Base-by-base conservation (phyloP, 768 basidiomycete species). In the Trametes coccinea region DNA sequence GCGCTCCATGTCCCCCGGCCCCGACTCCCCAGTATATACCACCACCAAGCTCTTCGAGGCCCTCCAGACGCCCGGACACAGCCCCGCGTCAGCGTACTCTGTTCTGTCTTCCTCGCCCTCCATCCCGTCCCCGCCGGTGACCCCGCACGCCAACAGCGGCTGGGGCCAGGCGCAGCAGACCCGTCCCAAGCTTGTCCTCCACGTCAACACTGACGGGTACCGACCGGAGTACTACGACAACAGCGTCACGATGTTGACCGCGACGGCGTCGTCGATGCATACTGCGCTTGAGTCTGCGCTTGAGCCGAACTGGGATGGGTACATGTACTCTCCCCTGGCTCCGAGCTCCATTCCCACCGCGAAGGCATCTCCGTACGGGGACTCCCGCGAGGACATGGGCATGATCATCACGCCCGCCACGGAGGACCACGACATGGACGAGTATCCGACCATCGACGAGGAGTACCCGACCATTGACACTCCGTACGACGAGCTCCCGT, bases 241-340 rank as follows among this genome's bases (percentile, higher is more conserved):
- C 64, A 74, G 75, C 59, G 78, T 76, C 60, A 82, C 82, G 13
- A 80, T 82, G 40, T 70, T 71, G 53, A 76, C 77, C 30, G 70
- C 70, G 46, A 75, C 78, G 16, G 85, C 86, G 34, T 87, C 87
- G 30, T 78, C 80, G 65, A 89, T 90, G 88, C 88, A 87, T 60
- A 90, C 89, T 17, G 89, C 89, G 41, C 83, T 89, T 50, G 89
- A 90, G 72, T 67, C 67, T 17, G 89, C 88, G 37, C 82, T 89
- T 52, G 88, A 89, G 72, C 66, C 66, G 9, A 65, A 58, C 47
- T 61, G 62, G 53, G 63, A 66, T 29, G 70, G 60, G 37, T 81
- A 82, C 57, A 53, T 67, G 45, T 69, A 67, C 60, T 66, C 65
- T 27, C 61, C 67, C 13, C 66, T 66, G 47, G 62, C 49, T 34